Conservation (phyloP, 164 flowering plant genomes). For the Houttuynia cordata region DNA sequence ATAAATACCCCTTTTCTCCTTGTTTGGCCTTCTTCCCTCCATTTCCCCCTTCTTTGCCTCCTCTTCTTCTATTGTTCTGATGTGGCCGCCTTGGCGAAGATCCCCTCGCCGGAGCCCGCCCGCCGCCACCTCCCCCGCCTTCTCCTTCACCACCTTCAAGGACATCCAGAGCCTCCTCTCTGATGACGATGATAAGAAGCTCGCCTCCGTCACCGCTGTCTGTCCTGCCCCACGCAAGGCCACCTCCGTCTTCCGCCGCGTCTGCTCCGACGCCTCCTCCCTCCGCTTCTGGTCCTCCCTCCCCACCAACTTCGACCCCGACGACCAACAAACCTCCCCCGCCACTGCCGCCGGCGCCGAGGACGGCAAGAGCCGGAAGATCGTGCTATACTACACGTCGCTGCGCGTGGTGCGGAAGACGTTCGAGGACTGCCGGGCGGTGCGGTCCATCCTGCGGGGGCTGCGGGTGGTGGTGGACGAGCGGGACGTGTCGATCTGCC, state of each 20-base stretch:
- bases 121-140: constrained; percentile 33
- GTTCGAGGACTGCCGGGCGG: constrained; percentile 58
- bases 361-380: constrained; percentile 4
- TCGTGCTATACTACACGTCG: constrained; percentile 59
- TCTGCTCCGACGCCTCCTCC: constrained; percentile 27
- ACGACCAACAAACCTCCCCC: constrained; percentile 21
- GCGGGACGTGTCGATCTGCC: constrained; percentile 65
- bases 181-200: constrained; percentile 9
- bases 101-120: constrained; percentile 15
- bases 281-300: constrained; percentile 20
- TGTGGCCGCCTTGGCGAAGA: constrained; percentile 49
- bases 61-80: constrained; percentile 8
- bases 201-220: constrained; percentile 1
- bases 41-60: neutral
- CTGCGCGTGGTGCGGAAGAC: constrained; percentile 60
- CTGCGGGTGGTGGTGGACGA: constrained; percentile 57
- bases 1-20: too few relatives aligned
- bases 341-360: constrained; percentile 5
- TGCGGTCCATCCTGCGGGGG: constrained; percentile 44
- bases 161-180: constrained; percentile 40
- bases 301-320: constrained; percentile 5
- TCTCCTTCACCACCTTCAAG: constrained; percentile 52
- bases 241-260: constrained; percentile 44
- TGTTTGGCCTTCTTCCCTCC: neutral
- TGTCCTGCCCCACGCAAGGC: constrained; percentile 2